Conservation (phyloP, 2,329 filamentous ascomycete genomes). For the Coniochaeta ligniaria region DNA sequence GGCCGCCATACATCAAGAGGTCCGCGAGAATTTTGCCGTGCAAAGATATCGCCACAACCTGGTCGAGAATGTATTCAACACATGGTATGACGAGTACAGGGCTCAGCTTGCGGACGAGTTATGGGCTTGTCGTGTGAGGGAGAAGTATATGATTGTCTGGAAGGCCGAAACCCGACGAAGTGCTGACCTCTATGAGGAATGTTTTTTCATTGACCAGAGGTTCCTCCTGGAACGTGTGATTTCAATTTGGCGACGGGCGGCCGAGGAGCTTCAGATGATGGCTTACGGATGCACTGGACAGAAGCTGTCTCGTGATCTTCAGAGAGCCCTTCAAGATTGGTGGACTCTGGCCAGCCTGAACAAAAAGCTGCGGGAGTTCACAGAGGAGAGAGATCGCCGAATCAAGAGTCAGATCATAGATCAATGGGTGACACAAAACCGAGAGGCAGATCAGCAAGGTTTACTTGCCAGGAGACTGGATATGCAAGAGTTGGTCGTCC, state of each 20-base stretch:
- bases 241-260: constrained; percentile 15
- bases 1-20: constrained; percentile 12
- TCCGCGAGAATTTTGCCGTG: constrained; percentile 17
- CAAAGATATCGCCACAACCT: constrained; percentile 21
- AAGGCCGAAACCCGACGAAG: constrained; percentile 4
- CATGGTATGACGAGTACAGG: constrained; percentile 23
- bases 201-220: constrained; percentile 9
- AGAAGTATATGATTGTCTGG: constrained; percentile 15
- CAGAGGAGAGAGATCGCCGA: not conserved
- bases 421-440: constrained; percentile 2
- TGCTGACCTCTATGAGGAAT: constrained; percentile 8
- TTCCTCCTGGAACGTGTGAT: constrained; percentile 13
- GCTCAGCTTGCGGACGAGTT: constrained; percentile 14
- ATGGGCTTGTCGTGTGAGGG: constrained; percentile 6
- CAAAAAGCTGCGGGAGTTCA: not conserved
- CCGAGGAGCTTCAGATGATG: constrained; percentile 4
- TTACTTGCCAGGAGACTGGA: constrained; percentile 10
- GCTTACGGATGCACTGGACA: constrained; percentile 8
- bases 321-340: constrained; percentile 3
- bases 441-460: constrained; percentile 4
- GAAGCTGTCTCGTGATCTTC: constrained; percentile 8
- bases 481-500: constrained; percentile 11
- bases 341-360: not conserved
- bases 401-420: constrained; percentile 4
- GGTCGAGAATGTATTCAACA: constrained; percentile 16